These are phyloP conservation scores for Kwoniella sp. DNA, from an alignment of 768 basidiomycete genomes.

Conservation along the genomic window DNA sequence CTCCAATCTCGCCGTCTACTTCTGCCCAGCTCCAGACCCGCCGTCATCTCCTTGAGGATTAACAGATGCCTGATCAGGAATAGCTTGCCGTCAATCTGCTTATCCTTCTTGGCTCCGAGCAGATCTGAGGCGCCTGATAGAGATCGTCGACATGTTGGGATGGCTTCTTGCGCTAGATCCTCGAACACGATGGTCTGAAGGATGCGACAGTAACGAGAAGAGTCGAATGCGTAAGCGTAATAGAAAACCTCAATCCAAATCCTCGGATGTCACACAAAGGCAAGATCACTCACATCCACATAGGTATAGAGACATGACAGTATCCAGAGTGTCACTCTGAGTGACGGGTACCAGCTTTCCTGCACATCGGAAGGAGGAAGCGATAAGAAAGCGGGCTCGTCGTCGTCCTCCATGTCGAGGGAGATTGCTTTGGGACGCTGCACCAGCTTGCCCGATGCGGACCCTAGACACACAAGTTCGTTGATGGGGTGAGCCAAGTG, in stretches of 20 bases:
- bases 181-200: constrained; percentile 90
- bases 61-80: constrained; percentile 90
- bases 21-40: constrained; percentile 58
- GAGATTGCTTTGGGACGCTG: constrained; percentile 29
- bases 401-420: constrained; percentile 56
- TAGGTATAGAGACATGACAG: constrained; percentile 85
- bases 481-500: too few relatives aligned
- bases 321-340: constrained; percentile 87
- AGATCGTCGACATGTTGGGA: constrained; percentile 78
- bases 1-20: constrained; percentile 52
- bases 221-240: background rate
- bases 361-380: constrained; percentile 72
- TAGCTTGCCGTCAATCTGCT: constrained; percentile 70
- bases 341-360: constrained; percentile 88
- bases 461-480: too few relatives aligned
- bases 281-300: constrained; percentile 69
- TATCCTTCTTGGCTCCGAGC: constrained; percentile 60
- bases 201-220: background rate
- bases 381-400: constrained; percentile 63
- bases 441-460: constrained; percentile 11
- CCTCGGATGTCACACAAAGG: background rate
- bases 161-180: constrained; percentile 92
- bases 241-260: background rate
- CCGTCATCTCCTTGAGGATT: constrained; percentile 85
- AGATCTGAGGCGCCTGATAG: constrained; percentile 70